Evolutionary conservation across 148 eudicot species (phyloP).

Genomic region (Pharnaceum exiguum): DNA sequence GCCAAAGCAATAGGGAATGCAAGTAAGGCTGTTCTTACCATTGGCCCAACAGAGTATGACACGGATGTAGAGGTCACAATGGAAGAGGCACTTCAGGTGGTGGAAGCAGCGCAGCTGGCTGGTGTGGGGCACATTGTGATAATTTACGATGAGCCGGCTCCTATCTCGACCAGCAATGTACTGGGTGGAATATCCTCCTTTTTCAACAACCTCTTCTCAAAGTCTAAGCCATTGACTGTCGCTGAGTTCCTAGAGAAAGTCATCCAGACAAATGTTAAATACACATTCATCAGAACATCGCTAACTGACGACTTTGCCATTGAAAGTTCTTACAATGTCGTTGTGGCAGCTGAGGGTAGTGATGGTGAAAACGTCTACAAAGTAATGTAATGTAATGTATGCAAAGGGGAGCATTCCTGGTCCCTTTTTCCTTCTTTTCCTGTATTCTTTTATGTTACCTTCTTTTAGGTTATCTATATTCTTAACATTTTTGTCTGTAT

Average conservation of each 20-base stretch:
- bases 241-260: slow-evolving; percentile 56
- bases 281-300: slow-evolving; percentile 63
- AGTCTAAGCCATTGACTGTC: slow-evolving; percentile 54
- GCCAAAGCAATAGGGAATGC: slow-evolving; percentile 95
- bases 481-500: background rate
- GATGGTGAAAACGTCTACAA: slow-evolving; percentile 74
- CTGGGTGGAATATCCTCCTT: slow-evolving; percentile 68
- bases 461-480: background rate
- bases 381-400: slow-evolving; percentile 99
- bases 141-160: slow-evolving; percentile 42
- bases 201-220: slow-evolving; percentile 66
- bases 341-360: slow-evolving; percentile 72
- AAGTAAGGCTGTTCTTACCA: slow-evolving; percentile 80
- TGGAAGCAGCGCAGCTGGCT: slow-evolving; percentile 76
- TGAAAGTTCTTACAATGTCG: slow-evolving; percentile 71
- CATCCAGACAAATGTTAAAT: slow-evolving; percentile 55
- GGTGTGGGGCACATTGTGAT: slow-evolving; percentile 79
- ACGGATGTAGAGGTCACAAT: slow-evolving; percentile 48
- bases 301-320: slow-evolving; percentile 68
- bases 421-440: background rate
- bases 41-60: slow-evolving; percentile 69
- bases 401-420: slow-evolving; percentile 19
- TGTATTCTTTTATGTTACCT: slow-evolving; percentile 3
- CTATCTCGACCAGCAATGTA: slow-evolving; percentile 51
- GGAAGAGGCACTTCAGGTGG: slow-evolving; percentile 61